These are phyloP conservation scores for Collybia sp. DNA, from an alignment of 768 basidiomycete genomes.

Conservation along the genomic window DNA sequence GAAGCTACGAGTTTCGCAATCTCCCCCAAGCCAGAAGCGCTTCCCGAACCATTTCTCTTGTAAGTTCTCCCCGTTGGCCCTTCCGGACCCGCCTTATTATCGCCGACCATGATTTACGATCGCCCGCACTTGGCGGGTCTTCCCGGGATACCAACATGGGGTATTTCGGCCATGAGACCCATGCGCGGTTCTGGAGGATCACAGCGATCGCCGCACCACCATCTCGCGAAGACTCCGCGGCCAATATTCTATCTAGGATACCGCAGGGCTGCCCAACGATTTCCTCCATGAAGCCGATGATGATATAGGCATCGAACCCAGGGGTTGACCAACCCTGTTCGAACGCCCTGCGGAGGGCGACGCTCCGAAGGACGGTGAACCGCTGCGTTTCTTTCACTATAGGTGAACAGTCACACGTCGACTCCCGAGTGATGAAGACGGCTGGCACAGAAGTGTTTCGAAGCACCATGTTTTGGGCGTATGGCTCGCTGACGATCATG, in stretches of 20 bases:
- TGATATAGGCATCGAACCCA: slow-evolving; percentile 7
- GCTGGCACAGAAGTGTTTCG: slow-evolving; percentile 14
- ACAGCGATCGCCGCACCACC: slow-evolving; percentile 5
- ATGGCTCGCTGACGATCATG: not conserved
- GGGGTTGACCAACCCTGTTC: slow-evolving; percentile 1
- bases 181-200: slow-evolving; percentile 10
- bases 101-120: too few relatives aligned
- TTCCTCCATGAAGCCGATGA: slow-evolving; percentile 23
- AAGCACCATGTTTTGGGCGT: slow-evolving; percentile 9
- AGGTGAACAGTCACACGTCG: slow-evolving; percentile 7
- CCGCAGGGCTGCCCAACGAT: slow-evolving; percentile 19
- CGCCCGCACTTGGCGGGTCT: too few relatives aligned
- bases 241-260: slow-evolving; percentile 14
- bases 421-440: slow-evolving; percentile 15
- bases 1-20: too few relatives aligned
- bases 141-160: too few relatives aligned
- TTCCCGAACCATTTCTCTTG: slow-evolving; percentile 12
- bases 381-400: slow-evolving; percentile 10
- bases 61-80: slow-evolving; percentile 17
- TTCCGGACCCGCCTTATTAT: slow-evolving; percentile 19
- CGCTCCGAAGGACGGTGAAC: slow-evolving; percentile 25
- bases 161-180: slow-evolving; percentile 16
- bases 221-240: slow-evolving; percentile 7
- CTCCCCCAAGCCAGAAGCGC: slow-evolving; percentile 12
- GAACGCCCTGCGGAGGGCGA: slow-evolving; percentile 14